Conservation (phyloP, 805 yeast species). For the Candida ipomoeae region DNA sequence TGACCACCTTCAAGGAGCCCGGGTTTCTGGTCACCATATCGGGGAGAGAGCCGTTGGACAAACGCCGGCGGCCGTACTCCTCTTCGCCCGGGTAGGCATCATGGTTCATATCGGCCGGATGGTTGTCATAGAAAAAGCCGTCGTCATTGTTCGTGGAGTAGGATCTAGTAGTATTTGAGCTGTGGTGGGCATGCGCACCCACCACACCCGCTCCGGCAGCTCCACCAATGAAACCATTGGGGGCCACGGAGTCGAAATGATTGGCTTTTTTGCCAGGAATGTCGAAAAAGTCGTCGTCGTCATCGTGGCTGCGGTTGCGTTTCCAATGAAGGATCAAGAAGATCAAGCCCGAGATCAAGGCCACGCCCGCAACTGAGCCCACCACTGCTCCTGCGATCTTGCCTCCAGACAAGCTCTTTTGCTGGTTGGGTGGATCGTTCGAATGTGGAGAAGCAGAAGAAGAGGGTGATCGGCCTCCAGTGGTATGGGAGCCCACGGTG, state of each 20-base stretch:
- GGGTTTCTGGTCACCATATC: conserved; percentile 44
- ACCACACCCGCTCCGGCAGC: conserved; percentile 18
- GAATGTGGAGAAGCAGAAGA: conserved; percentile 4
- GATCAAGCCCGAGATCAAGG: conserved; percentile 24
- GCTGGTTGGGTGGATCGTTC: conserved; percentile 9
- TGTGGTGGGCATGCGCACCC: conserved; percentile 14
- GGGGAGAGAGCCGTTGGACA: conserved; percentile 54
- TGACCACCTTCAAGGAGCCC: conserved; percentile 50
- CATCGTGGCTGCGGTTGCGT: conserved; percentile 30
- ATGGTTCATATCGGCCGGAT: conserved; percentile 1
- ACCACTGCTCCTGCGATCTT: conserved; percentile 42
- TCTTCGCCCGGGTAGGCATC: conserved; percentile 7
- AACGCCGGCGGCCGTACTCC: conserved; percentile 44
- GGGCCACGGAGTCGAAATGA: conserved; percentile 22
- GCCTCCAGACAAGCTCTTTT: conserved; percentile 29
- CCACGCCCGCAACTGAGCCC: conserved; percentile 39
- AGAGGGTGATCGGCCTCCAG: conserved; percentile 8
- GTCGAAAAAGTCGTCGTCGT: conserved; percentile 35
- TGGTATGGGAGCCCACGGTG: conserved; percentile 12
- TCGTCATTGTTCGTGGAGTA: conserved; percentile 16
- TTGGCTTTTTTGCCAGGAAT: conserved; percentile 18
- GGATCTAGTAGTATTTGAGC: conserved; percentile 16
- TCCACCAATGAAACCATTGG: conserved; percentile 21
- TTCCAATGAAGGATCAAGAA: conserved; percentile 42
- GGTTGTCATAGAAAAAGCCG: conserved; percentile 4